phyloP scores from a whole-genome alignment of 1,139 yeast species.

The Meyerozyma guilliermondii region DNA sequence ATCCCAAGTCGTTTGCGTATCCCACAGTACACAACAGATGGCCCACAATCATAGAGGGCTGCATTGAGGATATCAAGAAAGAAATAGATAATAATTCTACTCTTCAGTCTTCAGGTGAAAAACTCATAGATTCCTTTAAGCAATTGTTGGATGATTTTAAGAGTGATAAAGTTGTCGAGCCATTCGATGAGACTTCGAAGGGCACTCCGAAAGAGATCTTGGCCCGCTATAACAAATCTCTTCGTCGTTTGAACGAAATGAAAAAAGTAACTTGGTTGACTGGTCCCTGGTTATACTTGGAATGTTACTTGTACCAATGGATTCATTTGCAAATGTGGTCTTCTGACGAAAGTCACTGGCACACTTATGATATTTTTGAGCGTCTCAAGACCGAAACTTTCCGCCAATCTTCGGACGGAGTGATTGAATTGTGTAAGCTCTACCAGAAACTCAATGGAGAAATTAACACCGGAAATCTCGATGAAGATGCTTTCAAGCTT shows the following conservation, averaged over 20 bases:
- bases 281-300: conserved; percentile 92
- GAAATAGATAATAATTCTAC: conserved; percentile 11
- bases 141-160: conserved; percentile 33
- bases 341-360: conserved; percentile 36
- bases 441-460: conserved; percentile 39
- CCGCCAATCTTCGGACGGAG: conserved; percentile 70
- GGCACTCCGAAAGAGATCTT: conserved; percentile 38
- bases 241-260: conserved; percentile 22
- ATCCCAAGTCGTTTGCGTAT: conserved; percentile 73
- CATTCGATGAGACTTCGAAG: conserved; percentile 25
- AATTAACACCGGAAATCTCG: conserved; percentile 27
- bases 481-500: conserved; percentile 44
- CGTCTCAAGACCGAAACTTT: conserved; percentile 70
- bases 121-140: conserved; percentile 31
- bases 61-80: conserved; percentile 51
- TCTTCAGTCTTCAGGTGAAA: conserved; percentile 26
- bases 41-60: conserved; percentile 75
- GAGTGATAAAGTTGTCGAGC: conserved; percentile 33
- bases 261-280: conserved; percentile 60
- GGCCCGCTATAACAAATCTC: conserved; percentile 45
- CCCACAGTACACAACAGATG: conserved; percentile 78
- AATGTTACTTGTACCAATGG: conserved; percentile 75
- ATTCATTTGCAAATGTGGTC: conserved; percentile 45
- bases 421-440: conserved; percentile 73
- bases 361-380: conserved; percentile 65